Evolutionary conservation across 2,329 filamentous ascomycete genomes (phyloP).

Genomic region (Botrytis aclada): DNA sequence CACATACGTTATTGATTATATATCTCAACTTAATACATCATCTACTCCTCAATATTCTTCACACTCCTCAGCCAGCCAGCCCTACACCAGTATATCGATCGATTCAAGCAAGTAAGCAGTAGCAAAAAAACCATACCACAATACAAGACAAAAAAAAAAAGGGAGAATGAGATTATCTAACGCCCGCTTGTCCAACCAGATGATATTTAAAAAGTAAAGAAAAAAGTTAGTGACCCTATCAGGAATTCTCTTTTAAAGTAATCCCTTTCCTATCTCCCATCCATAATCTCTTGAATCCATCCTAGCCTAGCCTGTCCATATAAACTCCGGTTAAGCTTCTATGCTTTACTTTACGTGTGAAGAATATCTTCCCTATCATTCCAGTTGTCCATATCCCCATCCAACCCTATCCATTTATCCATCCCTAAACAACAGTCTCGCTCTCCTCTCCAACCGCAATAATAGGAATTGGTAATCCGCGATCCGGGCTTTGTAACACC

Average conservation of each 20-base stretch:
- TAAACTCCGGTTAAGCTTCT: constrained; percentile 17
- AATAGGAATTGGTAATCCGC: constrained; percentile 78
- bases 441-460: constrained; percentile 81
- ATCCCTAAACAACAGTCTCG: constrained; percentile 66
- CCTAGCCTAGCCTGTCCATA: constrained; percentile 13
- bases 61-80: background rate
- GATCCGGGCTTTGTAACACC: constrained; percentile 86
- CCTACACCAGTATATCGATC: background rate
- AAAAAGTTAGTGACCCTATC: background rate
- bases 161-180: constrained; percentile 1
- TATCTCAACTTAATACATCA: background rate
- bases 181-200: constrained; percentile 13
- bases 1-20: background rate
- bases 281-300: background rate
- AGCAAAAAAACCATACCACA: background rate
- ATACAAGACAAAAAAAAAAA: background rate
- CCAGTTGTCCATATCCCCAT: background rate
- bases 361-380: constrained; percentile 8
- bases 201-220: constrained; percentile 7
- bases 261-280: background rate
- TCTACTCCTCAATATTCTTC: background rate
- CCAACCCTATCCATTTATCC: background rate
- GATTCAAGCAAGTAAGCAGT: background rate
- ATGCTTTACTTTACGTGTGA: constrained; percentile 10
- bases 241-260: background rate